phyloP scores from a whole-genome alignment of 176 grass and related monocot genomes.

The Aegilops sharonensis region DNA sequence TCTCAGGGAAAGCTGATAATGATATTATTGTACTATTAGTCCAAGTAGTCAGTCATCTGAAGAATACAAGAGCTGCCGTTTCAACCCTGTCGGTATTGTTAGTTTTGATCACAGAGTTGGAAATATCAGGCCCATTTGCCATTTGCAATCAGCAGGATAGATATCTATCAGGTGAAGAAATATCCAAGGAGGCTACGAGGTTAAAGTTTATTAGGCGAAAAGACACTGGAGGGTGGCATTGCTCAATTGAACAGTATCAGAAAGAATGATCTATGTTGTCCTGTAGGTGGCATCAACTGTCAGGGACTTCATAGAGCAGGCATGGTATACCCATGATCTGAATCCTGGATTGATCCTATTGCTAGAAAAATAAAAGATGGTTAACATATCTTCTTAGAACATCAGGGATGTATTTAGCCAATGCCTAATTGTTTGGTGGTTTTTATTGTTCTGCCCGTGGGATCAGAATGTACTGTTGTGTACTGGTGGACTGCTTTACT shows the following conservation, averaged over 20 bases:
- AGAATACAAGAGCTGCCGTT: background rate
- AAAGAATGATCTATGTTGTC: conserved; percentile 3
- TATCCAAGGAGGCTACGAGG: background rate
- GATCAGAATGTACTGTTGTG: background rate
- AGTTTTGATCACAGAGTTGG: background rate
- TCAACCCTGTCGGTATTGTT: background rate
- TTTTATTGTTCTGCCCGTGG: background rate
- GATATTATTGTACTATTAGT: background rate
- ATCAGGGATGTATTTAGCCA: background rate
- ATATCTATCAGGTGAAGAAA: background rate
- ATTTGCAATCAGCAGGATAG: background rate
- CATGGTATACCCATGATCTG: conserved; percentile 4
- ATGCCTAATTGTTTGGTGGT: background rate
- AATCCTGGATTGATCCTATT: background rate
- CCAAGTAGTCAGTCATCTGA: background rate
- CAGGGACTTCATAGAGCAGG: background rate
- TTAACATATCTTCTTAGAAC: background rate
- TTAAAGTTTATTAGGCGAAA: conserved; percentile 19
- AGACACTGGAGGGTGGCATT: background rate
- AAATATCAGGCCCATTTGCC: conserved; percentile 6
- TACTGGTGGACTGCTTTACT: background rate
- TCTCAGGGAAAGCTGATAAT: background rate
- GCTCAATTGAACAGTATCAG: background rate
- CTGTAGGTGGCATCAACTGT: background rate
- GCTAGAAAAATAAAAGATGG: background rate